Percentiles rank a stretch among this genome's conserved stretches.
These are phyloP conservation scores for Hanseniaspora vineae DNA, from an alignment of 805 yeast species.

Conservation along the genomic window DNA sequence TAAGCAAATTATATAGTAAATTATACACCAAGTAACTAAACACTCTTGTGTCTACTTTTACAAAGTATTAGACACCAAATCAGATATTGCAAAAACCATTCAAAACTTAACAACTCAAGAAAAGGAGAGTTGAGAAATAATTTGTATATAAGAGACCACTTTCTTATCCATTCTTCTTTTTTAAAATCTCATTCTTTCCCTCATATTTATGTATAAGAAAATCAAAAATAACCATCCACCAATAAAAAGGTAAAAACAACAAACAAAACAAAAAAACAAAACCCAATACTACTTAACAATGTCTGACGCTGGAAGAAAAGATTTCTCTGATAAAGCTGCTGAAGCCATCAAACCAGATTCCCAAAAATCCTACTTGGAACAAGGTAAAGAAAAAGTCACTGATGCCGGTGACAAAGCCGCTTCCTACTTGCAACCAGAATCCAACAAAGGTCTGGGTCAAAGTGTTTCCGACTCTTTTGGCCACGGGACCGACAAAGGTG, in stretches of 20 bases:
- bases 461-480: conserved; percentile 48
- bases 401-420: conserved; percentile 55
- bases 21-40: too few species aligned
- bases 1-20: too few species aligned
- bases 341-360: conserved; percentile 62
- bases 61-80: too few species aligned
- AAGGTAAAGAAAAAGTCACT: conserved; percentile 60
- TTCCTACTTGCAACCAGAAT: conserved; percentile 46
- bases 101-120: too few species aligned
- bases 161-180: too few species aligned
- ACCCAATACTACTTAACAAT: conserved; percentile 11
- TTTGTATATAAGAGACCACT: too few species aligned
- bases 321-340: conserved; percentile 50
- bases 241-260: not conserved
- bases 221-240: conserved; percentile 4
- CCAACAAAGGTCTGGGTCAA: conserved; percentile 59
- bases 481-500: conserved; percentile 41
- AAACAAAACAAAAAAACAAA: not conserved
- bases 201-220: too few species aligned
- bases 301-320: conserved; percentile 60
- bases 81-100: too few species aligned
- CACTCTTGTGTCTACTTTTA: too few species aligned
- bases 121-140: too few species aligned
- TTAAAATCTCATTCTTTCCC: too few species aligned
- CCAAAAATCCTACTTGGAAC: conserved; percentile 48